A percentile compares a stretch with the other conserved stretches of the same genome.
phyloP scores from a whole-genome alignment of 768 basidiomycete species.

The Coprinopsis marcescibilis region DNA sequence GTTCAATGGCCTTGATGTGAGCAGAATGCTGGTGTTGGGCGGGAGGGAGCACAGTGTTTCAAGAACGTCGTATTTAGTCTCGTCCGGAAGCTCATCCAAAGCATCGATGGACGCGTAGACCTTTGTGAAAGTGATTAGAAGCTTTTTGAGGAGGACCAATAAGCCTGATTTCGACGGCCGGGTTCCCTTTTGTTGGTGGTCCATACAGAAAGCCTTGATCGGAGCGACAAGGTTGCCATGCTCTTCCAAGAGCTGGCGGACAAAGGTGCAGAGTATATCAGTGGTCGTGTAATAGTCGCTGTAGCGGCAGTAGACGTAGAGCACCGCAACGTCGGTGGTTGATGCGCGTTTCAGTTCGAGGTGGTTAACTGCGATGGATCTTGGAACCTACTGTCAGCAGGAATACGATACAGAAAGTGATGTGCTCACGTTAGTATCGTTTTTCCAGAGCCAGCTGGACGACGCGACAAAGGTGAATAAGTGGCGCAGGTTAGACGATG shows the following conservation, averaged over 20 bases:
- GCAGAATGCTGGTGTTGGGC: not conserved
- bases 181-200: not conserved
- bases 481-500: not conserved
- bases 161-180: not conserved
- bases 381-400: not conserved
- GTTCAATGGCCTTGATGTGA: constrained; percentile 3
- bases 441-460: constrained; percentile 2
- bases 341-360: not conserved
- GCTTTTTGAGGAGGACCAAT: not conserved
- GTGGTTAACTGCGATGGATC: not conserved
- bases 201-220: not conserved
- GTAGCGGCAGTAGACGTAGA: not conserved
- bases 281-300: not conserved
- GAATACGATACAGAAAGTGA: not conserved
- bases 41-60: not conserved
- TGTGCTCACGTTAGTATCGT: not conserved
- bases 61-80: not conserved
- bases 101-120: not conserved
- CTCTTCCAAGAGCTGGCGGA: constrained; percentile 1
- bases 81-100: constrained; percentile 1
- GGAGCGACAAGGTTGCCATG: not conserved
- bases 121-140: not conserved
- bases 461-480: not conserved
- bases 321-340: not conserved
- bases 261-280: not conserved